These are phyloP conservation scores for Neurospora sp. DNA, from an alignment of 495 filamentous ascomycete species.

Conservation along the genomic window DNA sequence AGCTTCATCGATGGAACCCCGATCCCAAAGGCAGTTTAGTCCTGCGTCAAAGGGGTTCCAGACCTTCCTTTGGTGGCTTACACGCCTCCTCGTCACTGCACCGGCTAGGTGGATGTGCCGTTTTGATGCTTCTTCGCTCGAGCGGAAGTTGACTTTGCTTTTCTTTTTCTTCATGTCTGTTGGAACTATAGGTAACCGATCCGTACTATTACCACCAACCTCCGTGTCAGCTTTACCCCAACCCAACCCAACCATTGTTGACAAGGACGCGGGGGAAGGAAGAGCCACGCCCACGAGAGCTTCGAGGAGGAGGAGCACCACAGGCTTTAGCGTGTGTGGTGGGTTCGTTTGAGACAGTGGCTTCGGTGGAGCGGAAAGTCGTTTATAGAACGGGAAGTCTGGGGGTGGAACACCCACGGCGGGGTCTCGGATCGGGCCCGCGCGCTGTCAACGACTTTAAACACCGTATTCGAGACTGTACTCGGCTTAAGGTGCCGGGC, in stretches of 20 bases:
- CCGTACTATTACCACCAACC: background rate
- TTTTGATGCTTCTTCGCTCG: slow-evolving; percentile 6
- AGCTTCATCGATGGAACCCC: background rate
- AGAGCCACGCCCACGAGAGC: background rate
- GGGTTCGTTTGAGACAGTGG: background rate
- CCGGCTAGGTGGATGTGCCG: background rate
- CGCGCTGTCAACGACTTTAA: background rate
- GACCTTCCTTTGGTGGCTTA: background rate
- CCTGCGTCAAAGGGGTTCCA: background rate
- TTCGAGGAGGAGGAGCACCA: background rate
- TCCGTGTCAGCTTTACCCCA: background rate
- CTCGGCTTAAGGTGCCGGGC: background rate
- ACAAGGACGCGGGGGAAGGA: background rate
- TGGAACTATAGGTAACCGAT: background rate
- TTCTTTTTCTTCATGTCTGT: background rate
- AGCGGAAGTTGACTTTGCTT: slow-evolving; percentile 1
- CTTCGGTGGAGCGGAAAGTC: background rate
- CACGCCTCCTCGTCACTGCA: background rate
- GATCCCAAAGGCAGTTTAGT: background rate
- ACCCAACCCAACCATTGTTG: background rate
- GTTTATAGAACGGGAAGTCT: background rate
- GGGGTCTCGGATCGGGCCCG: background rate
- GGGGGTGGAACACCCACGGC: background rate
- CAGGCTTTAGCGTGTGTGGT: background rate
- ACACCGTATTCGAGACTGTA: background rate